These are phyloP conservation scores for Pythium aquatile DNA, from an alignment of 352 stramenopile genomes.

Conservation along the genomic window DNA sequence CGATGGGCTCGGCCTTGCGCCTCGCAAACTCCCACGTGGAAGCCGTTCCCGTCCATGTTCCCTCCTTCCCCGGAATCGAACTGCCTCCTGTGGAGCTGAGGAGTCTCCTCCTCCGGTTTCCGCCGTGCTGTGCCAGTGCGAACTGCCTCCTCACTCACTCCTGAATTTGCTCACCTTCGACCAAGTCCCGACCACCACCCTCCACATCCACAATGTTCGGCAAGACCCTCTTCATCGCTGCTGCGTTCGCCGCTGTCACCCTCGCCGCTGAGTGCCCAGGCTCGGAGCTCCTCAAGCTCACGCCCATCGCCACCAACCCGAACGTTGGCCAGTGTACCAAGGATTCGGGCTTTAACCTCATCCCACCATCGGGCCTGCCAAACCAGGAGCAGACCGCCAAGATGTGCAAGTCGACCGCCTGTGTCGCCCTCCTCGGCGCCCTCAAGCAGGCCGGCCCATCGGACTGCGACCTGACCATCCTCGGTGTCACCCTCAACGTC, in stretches of 20 bases:
- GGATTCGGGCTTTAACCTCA: conserved; percentile 20
- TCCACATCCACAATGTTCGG: conserved; percentile 20
- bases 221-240: conserved; percentile 17
- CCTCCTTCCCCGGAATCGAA: not conserved
- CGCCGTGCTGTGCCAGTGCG: not conserved
- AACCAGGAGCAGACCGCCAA: conserved; percentile 15
- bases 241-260: conserved; percentile 16
- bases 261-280: conserved; percentile 5
- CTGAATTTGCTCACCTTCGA: conserved; percentile 22
- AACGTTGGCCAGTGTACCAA: conserved; percentile 2
- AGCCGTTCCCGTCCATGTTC: not conserved
- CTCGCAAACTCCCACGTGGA: not conserved
- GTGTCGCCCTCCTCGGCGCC: conserved; percentile 10
- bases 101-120: conserved; percentile 1
- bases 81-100: not conserved
- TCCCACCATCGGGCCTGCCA: conserved; percentile 22
- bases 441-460: not conserved
- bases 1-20: not conserved
- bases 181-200: conserved; percentile 15
- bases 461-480: conserved; percentile 25
- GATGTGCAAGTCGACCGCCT: conserved; percentile 21
- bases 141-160: conserved; percentile 13
- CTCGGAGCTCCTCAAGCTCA: conserved; percentile 10
- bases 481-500: conserved; percentile 19
- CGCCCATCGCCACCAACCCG: conserved; percentile 6